A percentile compares a stretch with the other conserved stretches of the same genome.
These are phyloP conservation scores for Erysimum cheiri DNA, from an alignment of 441 rosid species.

Conservation along the genomic window DNA sequence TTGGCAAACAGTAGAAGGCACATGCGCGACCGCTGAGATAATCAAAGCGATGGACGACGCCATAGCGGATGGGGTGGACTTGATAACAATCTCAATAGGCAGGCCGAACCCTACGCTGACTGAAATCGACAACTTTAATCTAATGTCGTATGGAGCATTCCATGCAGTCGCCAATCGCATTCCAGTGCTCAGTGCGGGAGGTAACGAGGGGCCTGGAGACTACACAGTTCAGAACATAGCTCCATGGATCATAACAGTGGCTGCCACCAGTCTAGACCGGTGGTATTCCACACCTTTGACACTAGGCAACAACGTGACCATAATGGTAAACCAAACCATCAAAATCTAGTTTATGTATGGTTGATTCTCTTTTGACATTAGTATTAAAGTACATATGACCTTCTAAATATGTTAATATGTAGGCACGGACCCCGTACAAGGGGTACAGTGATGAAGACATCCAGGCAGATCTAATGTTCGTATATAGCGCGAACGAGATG, in stretches of 20 bases:
- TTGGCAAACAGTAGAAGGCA: conserved; percentile 45
- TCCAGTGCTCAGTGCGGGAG: conserved; percentile 63
- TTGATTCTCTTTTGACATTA: conserved; percentile 1
- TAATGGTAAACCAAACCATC: conserved; percentile 24
- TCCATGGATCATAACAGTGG: conserved; percentile 77
- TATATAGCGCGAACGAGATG: background rate
- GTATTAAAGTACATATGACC: conserved; percentile 4
- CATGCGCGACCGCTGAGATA: conserved; percentile 49
- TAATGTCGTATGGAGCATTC: conserved; percentile 66
- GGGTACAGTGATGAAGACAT: background rate
- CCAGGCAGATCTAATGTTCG: conserved; percentile 14
- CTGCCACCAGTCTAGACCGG: conserved; percentile 64
- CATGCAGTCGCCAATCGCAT: conserved; percentile 68
- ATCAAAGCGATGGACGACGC: conserved; percentile 62
- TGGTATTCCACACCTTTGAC: conserved; percentile 47
- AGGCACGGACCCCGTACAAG: conserved; percentile 28
- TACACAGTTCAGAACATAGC: conserved; percentile 51
- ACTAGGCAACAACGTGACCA: conserved; percentile 44
- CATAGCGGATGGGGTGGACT: conserved; percentile 62
- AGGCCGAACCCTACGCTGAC: conserved; percentile 46
- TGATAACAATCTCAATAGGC: conserved; percentile 66
- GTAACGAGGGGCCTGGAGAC: conserved; percentile 54
- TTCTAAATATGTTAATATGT: conserved; percentile 4
- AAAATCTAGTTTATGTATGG: background rate
- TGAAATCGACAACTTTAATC: conserved; percentile 43